Evolutionary conservation across 305 asterid species (phyloP).

Genomic region (Fraxinus dipetala): DNA sequence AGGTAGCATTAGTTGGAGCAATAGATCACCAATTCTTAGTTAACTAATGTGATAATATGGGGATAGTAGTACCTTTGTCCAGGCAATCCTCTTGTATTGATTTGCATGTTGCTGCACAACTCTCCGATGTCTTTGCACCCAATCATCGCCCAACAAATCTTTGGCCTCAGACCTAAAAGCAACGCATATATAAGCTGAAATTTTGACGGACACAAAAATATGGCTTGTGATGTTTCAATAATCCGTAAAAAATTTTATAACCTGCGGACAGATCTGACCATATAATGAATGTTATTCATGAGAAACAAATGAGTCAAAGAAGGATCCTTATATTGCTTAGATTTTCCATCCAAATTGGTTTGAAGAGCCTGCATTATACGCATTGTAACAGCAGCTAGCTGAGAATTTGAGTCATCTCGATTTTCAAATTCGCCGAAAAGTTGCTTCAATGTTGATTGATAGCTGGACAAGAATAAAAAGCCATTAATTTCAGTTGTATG

Average conservation of each 20-base stretch:
- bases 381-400: constrained; percentile 88
- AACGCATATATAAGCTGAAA: constrained; percentile 22
- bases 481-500: background rate
- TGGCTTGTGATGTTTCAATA: background rate
- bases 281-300: constrained; percentile 94
- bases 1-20: background rate
- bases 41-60: background rate
- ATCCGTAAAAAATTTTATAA: constrained; percentile 28
- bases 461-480: constrained; percentile 46
- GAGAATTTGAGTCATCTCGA: constrained; percentile 71
- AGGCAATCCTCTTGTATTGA: constrained; percentile 91
- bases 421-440: constrained; percentile 79
- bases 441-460: constrained; percentile 88
- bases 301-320: constrained; percentile 84
- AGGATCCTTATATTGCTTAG: constrained; percentile 85
- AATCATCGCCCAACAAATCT: constrained; percentile 96
- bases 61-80: constrained; percentile 69
- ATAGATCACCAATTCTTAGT: background rate
- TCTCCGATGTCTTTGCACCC: constrained; percentile 99
- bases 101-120: constrained; percentile 97
- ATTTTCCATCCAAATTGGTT: constrained; percentile 95
- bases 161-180: constrained; percentile 90
- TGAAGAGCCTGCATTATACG: constrained; percentile 98
- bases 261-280: constrained; percentile 99
- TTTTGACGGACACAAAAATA: constrained; percentile 12